Percentiles rank a stretch among this genome's conserved stretches.
Evolutionary conservation across 1,139 yeast species (phyloP).

Genomic region (Debaryomycetaceae sp.): DNA sequence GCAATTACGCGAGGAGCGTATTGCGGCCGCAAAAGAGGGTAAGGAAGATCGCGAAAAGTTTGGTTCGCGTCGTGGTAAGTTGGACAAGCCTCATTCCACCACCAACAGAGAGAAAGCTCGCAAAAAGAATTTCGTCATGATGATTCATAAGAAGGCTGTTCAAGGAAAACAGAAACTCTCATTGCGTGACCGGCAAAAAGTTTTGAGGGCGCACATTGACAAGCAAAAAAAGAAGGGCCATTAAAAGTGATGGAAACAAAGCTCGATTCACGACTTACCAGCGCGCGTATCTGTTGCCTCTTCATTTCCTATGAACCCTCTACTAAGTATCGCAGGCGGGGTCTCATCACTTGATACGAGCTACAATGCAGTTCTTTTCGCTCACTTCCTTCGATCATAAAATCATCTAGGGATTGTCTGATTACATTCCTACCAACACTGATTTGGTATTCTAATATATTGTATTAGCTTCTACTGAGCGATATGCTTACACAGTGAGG

Average conservation of each 20-base stretch:
- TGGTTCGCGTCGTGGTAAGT: slow-evolving; percentile 79
- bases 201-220: slow-evolving; percentile 71
- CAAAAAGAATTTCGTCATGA: slow-evolving; percentile 98
- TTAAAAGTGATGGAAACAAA: slow-evolving; percentile 9
- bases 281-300: no score
- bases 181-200: slow-evolving; percentile 80
- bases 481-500: no score
- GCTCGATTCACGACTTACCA: neutral
- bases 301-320: no score
- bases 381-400: no score
- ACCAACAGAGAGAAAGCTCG: slow-evolving; percentile 94
- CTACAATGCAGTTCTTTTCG: no score
- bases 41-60: slow-evolving; percentile 86
- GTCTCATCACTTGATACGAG: no score
- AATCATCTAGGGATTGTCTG: no score
- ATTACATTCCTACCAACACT: no score
- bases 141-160: slow-evolving; percentile 88
- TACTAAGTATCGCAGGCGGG: no score
- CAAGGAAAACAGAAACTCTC: slow-evolving; percentile 91
- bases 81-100: slow-evolving; percentile 74
- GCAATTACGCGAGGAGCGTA: slow-evolving; percentile 79
- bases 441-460: no score
- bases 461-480: no score
- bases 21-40: slow-evolving; percentile 82
- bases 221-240: slow-evolving; percentile 83